Evolutionary conservation across 768 basidiomycete species (phyloP), one percentile per base, ranked within the genome.

Genomic region (Tylopilus vinaceipallidus): DNA sequence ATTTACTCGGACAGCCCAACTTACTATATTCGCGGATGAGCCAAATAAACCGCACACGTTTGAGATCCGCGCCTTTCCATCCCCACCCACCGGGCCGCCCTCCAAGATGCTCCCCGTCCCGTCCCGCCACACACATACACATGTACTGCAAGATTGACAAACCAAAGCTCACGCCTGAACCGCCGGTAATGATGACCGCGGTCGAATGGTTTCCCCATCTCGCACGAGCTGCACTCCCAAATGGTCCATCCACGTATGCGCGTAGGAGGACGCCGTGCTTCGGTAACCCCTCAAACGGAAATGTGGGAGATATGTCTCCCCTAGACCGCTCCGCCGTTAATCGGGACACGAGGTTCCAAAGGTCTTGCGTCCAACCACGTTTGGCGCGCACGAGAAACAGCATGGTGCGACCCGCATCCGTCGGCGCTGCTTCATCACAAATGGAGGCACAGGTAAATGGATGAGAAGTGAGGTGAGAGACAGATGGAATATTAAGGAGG

Each of bases 101-200:
- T 13, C 81, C 81, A 12, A 82, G 62, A 49, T 65, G 63, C 49
- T 59, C 64, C 6, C 80, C 79, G 41, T 83, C 74, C 52, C 82
- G 71, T 32, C 77, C 79, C 1, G 79, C 73, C 59, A 89, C 67
- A 50, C 78, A 79, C 48, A 78, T 65, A 55, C 78, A 83, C 22
- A 86, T 54, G 56, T 82, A 82, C 62, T 87, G 80, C 50, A 91
- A 70, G 5, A 90, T 71, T 4, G 83, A 75, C 23, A 84, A 59
- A 5, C 81, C 86, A 60, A 86, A 91, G 50, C 80, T 81, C n/a
- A 88, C 82, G 4, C 88, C 88, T 0, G 83, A 83, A 17, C 88
- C 88, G 13, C 88, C 89, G 1, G 79, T 75, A 41, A 90, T 74
- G 58, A 91, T 76, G 32, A 86, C 47, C 4, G 81, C 76, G 2